Base-by-base conservation (phyloP, 1,139 yeast species). In the Pichia sp. region DNA sequence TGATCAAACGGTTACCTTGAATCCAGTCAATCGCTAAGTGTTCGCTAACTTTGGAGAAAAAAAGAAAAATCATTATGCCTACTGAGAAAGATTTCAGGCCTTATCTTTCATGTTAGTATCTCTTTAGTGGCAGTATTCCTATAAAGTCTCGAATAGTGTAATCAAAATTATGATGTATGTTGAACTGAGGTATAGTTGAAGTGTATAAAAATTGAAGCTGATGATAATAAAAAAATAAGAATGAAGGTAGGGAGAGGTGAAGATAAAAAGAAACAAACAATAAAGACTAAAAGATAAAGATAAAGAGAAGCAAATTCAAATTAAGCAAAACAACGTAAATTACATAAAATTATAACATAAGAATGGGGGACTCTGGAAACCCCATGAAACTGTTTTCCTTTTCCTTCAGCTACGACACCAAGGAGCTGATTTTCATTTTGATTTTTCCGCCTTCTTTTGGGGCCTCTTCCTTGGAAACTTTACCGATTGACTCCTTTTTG, bases 351-450 rank as follows among this genome's bases (percentile, higher is more conserved):
- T 36, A 36, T 36, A 36, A 36, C 40, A 36, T 10, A 27, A 27
- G 33, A 44, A 24, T 44, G 33, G 27, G 33, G 24, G 27, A 24
- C 7, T n/a, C 8, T 46, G n/a, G 24, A 46, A 29, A 17, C 24
- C 10, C 24, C 3, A 20, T 20, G 3, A 20, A 33, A 2, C n/a
- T 33, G 31, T 17, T 33, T 9, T 24, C 6, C 17, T 33, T 20
- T 17, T 46, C 38, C 2, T 42, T n/a, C 24, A 20, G 24, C 33
- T 33, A 55, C 3, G 58, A 46, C 34, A 58, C 61, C 31, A 58
- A 47, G 0, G 60, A 57, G 42, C 60, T 54, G 10, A 54, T 57
- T 36, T 55, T 52, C 60, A 55, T 57, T n/a, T 57, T 54, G 12
- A 46, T 5, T 24, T 51, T 50, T n/a, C 34, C 44, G 44, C 31